A percentile compares a stretch with the other conserved stretches of the same genome.
phyloP scores from a whole-genome alignment of 2,329 filamentous ascomycete species.

The Emmonsia crescens region DNA sequence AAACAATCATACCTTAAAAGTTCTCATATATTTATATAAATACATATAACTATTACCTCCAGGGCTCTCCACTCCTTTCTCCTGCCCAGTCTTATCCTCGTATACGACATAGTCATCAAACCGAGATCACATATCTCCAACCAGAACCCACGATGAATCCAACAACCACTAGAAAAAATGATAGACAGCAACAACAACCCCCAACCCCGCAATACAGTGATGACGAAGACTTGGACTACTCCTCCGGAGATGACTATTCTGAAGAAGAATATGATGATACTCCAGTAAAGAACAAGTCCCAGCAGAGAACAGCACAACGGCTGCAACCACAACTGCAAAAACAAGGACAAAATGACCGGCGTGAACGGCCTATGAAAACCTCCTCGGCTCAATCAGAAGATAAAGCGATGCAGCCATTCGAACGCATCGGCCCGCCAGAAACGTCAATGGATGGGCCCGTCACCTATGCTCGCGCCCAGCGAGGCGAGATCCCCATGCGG shows the following conservation, averaged over 20 bases:
- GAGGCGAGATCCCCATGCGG: constrained; percentile 46
- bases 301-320: constrained; percentile 7
- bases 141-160: neutral
- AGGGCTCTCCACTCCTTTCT: neutral
- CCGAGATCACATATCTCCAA: neutral
- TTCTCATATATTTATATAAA: neutral
- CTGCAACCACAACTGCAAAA: neutral
- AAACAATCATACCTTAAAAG: neutral
- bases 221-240: constrained; percentile 6
- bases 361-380: constrained; percentile 12
- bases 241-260: neutral
- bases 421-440: constrained; percentile 45
- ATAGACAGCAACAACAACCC: neutral
- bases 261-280: constrained; percentile 4
- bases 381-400: constrained; percentile 30
- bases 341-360: constrained; percentile 8
- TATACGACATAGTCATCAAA: neutral
- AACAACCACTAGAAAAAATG: neutral
- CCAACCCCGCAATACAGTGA: constrained; percentile 6
- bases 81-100: neutral
- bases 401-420: constrained; percentile 42
- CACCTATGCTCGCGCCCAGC: constrained; percentile 42
- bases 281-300: constrained; percentile 11
- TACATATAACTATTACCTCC: neutral
- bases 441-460: constrained; percentile 48